phyloP scores from a whole-genome alignment of 2,329 filamentous ascomycete species.

The Alternaria infectoria region DNA sequence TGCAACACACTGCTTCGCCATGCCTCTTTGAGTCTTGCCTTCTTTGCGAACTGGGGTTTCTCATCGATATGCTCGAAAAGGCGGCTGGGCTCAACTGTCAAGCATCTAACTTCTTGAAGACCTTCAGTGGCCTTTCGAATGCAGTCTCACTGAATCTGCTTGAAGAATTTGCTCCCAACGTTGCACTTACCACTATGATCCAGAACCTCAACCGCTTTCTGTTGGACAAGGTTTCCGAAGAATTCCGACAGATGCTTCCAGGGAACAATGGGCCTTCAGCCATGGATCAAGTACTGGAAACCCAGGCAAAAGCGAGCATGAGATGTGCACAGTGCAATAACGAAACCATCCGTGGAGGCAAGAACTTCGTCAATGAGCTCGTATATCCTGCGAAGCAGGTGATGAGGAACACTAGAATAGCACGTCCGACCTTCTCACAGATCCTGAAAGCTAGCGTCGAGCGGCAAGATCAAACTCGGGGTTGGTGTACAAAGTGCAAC shows the following conservation, averaged over 20 bases:
- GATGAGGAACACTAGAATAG: conserved; percentile 63
- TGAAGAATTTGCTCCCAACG: conserved; percentile 79
- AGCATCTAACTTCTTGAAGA: conserved; percentile 91
- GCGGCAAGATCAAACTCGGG: conserved; percentile 83
- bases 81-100: conserved; percentile 93
- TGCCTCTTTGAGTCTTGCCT: conserved; percentile 85
- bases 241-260: conserved; percentile 73
- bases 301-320: conserved; percentile 74
- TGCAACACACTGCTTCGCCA: conserved; percentile 85
- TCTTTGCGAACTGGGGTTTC: conserved; percentile 90
- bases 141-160: conserved; percentile 77
- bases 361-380: conserved; percentile 83
- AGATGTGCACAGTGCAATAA: conserved; percentile 86
- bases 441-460: conserved; percentile 93
- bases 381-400: conserved; percentile 72
- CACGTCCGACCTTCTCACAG: conserved; percentile 74
- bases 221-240: conserved; percentile 77
- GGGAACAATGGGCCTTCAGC: conserved; percentile 59
- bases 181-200: conserved; percentile 78
- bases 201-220: conserved; percentile 87
- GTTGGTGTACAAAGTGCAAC: conserved; percentile 92
- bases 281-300: conserved; percentile 77
- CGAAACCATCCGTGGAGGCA: conserved; percentile 80
- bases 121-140: conserved; percentile 82
- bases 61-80: conserved; percentile 98